Evolutionary conservation across 495 filamentous ascomycete species (phyloP), one percentile per base, ranked within the genome.

Genomic region (Penicillium malachiteum): DNA sequence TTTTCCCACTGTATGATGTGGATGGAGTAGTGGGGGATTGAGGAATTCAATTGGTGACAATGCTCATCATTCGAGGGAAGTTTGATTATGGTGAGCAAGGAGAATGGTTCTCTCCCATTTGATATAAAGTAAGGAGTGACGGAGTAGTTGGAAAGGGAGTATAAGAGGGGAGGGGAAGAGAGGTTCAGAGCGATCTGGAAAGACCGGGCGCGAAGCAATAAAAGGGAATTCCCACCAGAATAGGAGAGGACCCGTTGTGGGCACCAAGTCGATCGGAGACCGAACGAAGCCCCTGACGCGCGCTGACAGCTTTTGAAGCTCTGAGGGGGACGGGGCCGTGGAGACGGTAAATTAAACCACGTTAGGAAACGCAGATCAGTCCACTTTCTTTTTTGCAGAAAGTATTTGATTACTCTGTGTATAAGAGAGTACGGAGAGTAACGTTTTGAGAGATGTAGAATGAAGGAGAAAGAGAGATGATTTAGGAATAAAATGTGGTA

Each of bases 241-340:
- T 69, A 69, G 67, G 65, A 67, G 71, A 68, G 60, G 71, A 69
- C 63, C 68, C 70, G 63, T 67, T 65, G 37, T 64, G 58, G 65
- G 67, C 41, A 44, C 41, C 41, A 12, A 67, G 65, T 56, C 58
- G 70, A 74, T 71, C 66, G 61, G 59, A 67, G 64, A 62, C 66
- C 60, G 62, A 63, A 62, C 57, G 58, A 60, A 77, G 67, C 72
- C 71, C 72, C 74, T 75, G 71, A 75, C 67, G 68, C 70, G 66
- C 70, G 66, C 59, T 74, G 70, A 74, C 73, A 73, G 71, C 69
- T 73, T 38, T 38, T 55, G 64, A 64, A 62, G 57, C 54, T 61
- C 59, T 62, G 34, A 48, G 53, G 61, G 63, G 62, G 68, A n/a
- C n/a, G n/a, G 69, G 66, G 66, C 61, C 72, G 74, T 76, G 74